Percentiles rank a stretch among this genome's conserved stretches.
These are phyloP conservation scores for Colletotrichum somersetense DNA, from an alignment of 2,329 filamentous ascomycete genomes.

Conservation along the genomic window DNA sequence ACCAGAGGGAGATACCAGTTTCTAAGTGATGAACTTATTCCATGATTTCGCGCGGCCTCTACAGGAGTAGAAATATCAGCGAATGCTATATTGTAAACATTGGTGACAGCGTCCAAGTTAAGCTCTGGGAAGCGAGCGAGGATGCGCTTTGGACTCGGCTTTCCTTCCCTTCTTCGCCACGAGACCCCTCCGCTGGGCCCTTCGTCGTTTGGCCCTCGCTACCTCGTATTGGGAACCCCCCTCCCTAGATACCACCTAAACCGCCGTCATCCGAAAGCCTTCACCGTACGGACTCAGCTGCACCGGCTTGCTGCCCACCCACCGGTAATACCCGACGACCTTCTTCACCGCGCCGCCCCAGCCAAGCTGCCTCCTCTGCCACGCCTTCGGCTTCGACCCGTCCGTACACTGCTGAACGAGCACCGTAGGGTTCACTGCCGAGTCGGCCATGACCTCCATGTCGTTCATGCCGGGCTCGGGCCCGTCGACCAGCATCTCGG, in stretches of 20 bases:
- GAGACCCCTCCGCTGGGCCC: not conserved
- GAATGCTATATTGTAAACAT: too few species aligned
- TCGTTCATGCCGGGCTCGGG: conserved; percentile 34
- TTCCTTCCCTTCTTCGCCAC: not conserved
- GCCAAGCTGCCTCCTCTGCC: conserved; percentile 59
- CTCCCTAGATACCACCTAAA: conserved; percentile 1
- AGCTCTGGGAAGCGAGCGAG: too few species aligned
- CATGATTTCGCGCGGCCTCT: too few species aligned
- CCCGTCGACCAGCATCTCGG: conserved; percentile 42
- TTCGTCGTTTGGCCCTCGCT: not conserved
- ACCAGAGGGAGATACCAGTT: too few species aligned
- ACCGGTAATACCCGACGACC: conserved; percentile 53
- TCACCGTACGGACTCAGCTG: conserved; percentile 35
- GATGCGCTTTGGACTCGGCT: not conserved
- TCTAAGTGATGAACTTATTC: too few species aligned
- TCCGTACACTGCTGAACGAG: conserved; percentile 50
- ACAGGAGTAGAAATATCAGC: too few species aligned
- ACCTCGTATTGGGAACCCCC: not conserved
- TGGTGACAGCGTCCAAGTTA: too few species aligned
- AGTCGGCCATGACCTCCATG: conserved; percentile 41
- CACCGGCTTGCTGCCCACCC: conserved; percentile 36
- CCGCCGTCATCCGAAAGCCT: conserved; percentile 35
- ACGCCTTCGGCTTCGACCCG: conserved; percentile 51
- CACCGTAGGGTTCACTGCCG: conserved; percentile 44
- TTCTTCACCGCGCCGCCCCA: conserved; percentile 61